A percentile compares a stretch with the other conserved stretches of the same genome.
Conservation (phyloP, 2,329 filamentous ascomycete species). For the Aspergillus sp. region DNA sequence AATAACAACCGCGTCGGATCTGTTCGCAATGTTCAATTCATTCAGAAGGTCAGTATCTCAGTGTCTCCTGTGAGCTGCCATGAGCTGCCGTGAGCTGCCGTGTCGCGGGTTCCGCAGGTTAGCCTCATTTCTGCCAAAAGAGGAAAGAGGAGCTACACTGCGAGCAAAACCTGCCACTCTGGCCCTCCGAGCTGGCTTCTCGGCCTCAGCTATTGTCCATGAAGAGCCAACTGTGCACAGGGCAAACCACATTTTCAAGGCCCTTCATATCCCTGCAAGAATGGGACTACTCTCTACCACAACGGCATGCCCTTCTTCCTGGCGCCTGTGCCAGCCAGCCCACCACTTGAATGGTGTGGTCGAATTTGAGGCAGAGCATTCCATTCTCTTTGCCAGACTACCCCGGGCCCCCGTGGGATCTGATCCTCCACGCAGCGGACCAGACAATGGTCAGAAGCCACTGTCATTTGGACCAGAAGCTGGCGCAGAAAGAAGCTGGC, state of each 20-base stretch:
- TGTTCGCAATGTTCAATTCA: too few relatives aligned
- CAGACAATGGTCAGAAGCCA: background rate
- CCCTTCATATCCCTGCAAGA: constrained; percentile 63
- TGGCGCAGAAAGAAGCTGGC: background rate
- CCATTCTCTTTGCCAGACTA: constrained; percentile 52
- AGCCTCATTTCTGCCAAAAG: background rate
- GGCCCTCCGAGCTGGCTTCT: background rate
- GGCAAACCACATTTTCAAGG: constrained; percentile 62
- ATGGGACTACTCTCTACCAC: constrained; percentile 62
- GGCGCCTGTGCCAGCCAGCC: constrained; percentile 55
- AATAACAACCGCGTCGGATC: too few relatives aligned
- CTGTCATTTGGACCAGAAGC: background rate
- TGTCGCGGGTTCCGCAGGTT: too few relatives aligned
- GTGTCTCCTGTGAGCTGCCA: too few relatives aligned
- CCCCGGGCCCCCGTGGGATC: constrained; percentile 1
- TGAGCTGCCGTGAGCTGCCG: too few relatives aligned
- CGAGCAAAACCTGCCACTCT: background rate
- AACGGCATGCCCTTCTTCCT: constrained; percentile 68
- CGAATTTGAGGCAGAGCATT: constrained; percentile 69
- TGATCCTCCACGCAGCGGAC: constrained; percentile 1
- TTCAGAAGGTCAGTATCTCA: too few relatives aligned
- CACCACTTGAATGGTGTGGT: constrained; percentile 60
- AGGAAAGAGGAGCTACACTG: background rate
- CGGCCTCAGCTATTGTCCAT: background rate
- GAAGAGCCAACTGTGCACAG: constrained; percentile 30